These are phyloP conservation scores for Phytophthora sansomeana DNA, from an alignment of 352 stramenopile genomes.

Conservation along the genomic window DNA sequence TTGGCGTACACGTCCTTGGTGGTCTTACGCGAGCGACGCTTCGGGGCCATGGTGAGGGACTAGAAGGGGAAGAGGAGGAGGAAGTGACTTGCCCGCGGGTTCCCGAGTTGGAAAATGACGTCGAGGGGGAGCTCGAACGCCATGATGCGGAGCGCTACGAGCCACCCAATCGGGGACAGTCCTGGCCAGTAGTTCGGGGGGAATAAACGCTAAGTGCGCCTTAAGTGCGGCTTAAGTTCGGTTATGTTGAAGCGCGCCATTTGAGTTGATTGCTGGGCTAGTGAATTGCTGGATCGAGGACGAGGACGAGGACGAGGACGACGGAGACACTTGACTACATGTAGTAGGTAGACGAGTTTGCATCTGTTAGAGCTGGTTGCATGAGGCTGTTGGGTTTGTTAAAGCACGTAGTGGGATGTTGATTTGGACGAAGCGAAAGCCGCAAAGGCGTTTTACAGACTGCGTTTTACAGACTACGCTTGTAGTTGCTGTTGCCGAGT, in stretches of 20 bases:
- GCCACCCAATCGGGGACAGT: slow-evolving; percentile 26
- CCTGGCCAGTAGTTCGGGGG: too few relatives aligned
- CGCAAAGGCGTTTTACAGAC: too few relatives aligned
- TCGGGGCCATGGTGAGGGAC: slow-evolving; percentile 69
- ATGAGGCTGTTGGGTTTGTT: not conserved
- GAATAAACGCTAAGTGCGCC: too few relatives aligned
- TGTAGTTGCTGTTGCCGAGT: not conserved
- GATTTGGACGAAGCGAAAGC: not conserved
- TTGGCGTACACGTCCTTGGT: slow-evolving; percentile 84
- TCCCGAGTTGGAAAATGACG: slow-evolving; percentile 63
- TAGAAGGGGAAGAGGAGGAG: slow-evolving; percentile 6
- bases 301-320: too few relatives aligned
- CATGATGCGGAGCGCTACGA: slow-evolving; percentile 25
- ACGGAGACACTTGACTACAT: too few relatives aligned
- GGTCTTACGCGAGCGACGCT: slow-evolving; percentile 84
- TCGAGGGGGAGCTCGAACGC: slow-evolving; percentile 11
- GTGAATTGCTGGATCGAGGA: too few relatives aligned
- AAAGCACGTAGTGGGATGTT: not conserved
- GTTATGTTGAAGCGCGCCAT: too few relatives aligned
- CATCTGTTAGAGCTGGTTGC: too few relatives aligned
- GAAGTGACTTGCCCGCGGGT: slow-evolving; percentile 36
- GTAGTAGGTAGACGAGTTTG: too few relatives aligned
- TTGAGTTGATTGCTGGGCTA: too few relatives aligned
- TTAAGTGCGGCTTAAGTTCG: too few relatives aligned
- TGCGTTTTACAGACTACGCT: too few relatives aligned